A percentile compares a stretch with the other conserved stretches of the same genome.
These are phyloP conservation scores for Plasmodium knowlesi DNA, from an alignment of 169 alveolate genomes.

Conservation along the genomic window DNA sequence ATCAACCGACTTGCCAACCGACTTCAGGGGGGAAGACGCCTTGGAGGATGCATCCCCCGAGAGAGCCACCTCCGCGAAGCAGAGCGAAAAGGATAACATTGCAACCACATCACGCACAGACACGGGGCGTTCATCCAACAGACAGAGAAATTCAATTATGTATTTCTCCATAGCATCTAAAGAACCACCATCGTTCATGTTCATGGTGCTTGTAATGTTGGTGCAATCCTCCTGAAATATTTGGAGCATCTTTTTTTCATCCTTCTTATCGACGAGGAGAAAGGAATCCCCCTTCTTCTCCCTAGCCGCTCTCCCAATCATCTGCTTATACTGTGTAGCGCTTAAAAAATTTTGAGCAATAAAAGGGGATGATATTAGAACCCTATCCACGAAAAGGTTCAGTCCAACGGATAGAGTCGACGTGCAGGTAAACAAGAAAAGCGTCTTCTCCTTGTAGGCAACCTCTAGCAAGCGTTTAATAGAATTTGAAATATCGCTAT, in stretches of 20 bases:
- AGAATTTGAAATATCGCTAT: constrained; percentile 33
- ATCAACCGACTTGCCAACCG: too few relatives aligned
- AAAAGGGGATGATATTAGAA: constrained; percentile 66
- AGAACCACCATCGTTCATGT: not conserved
- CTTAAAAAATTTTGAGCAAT: constrained; percentile 62
- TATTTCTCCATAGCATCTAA: constrained; percentile 29
- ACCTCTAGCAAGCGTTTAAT: constrained; percentile 22
- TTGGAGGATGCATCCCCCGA: not conserved
- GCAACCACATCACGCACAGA: constrained; percentile 7
- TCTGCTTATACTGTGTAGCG: constrained; percentile 58
- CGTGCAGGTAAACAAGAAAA: constrained; percentile 62
- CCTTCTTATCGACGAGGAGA: constrained; percentile 27
- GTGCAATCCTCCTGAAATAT: constrained; percentile 24
- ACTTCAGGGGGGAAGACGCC: too few relatives aligned
- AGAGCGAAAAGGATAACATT: constrained; percentile 27
- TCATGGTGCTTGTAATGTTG: constrained; percentile 55
- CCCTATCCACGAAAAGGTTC: constrained; percentile 55
- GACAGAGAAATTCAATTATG: constrained; percentile 35
- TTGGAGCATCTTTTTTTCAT: constrained; percentile 35
- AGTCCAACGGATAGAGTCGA: constrained; percentile 64
- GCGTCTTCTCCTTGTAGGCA: constrained; percentile 49
- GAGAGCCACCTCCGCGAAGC: not conserved
- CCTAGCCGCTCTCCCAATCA: constrained; percentile 75
- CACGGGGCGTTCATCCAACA: not conserved
- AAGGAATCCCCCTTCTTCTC: constrained; percentile 61